These are phyloP conservation scores for Magnolia kwangsiensis DNA, from an alignment of 164 flowering plant genomes.

Conservation along the genomic window DNA sequence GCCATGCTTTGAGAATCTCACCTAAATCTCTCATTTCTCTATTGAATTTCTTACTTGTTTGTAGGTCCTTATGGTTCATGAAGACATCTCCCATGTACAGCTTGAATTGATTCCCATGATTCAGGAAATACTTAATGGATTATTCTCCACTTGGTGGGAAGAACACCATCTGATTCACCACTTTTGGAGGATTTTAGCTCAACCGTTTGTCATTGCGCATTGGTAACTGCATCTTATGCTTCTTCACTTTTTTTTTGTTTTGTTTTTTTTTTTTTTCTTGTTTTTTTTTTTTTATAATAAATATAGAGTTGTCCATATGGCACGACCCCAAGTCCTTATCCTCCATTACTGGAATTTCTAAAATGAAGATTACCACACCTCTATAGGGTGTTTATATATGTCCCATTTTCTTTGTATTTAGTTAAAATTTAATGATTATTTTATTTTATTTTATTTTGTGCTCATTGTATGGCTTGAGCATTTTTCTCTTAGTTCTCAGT, in stretches of 20 bases:
- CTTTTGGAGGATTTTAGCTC: slow-evolving; percentile 80
- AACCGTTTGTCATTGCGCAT: slow-evolving; percentile 83
- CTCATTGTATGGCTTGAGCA: too few relatives aligned
- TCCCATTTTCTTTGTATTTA: too few relatives aligned
- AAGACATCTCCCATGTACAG: slow-evolving; percentile 60
- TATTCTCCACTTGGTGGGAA: slow-evolving; percentile 60
- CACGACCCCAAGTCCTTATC: too few relatives aligned
- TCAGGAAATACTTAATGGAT: slow-evolving; percentile 72
- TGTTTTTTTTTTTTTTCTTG: too few relatives aligned
- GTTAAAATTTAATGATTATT: too few relatives aligned
- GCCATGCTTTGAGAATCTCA: not conserved
- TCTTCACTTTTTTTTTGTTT: not conserved
- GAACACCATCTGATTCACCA: slow-evolving; percentile 63
- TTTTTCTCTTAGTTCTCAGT: too few relatives aligned
- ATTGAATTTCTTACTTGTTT: not conserved
- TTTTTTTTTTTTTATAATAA: too few relatives aligned
- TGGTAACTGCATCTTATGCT: slow-evolving; percentile 25
- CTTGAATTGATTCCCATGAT: slow-evolving; percentile 78
- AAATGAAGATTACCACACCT: too few relatives aligned
- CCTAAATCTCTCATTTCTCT: not conserved
- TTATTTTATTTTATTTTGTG: too few relatives aligned
- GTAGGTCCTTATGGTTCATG: slow-evolving; percentile 61
- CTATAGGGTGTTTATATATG: too few relatives aligned
- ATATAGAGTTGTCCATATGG: not conserved
- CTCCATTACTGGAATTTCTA: too few relatives aligned